Conservation (phyloP, 345 rosid species). For the Sonneratia alba region DNA sequence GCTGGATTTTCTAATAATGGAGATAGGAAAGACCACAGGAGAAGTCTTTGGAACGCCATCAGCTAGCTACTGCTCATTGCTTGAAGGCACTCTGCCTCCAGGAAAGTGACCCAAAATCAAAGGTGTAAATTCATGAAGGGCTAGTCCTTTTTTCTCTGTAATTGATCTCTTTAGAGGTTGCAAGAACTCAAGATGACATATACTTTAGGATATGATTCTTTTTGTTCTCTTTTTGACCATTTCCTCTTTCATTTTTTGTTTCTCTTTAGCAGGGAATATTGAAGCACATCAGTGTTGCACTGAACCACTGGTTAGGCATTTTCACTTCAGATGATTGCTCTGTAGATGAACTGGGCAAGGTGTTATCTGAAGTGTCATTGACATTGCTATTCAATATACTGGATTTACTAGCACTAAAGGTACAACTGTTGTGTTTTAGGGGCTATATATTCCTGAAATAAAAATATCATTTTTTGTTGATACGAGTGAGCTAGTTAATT, state of each 20-base stretch:
- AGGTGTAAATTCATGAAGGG: conserved; percentile 44
- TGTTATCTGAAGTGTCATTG: conserved; percentile 33
- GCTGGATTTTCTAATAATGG: neutral
- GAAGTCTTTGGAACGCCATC: conserved; percentile 21
- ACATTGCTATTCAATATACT: conserved; percentile 44
- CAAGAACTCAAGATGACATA: neutral
- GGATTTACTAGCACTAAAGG: conserved; percentile 78
- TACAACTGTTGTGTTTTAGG: conserved; percentile 11
- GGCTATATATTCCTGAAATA: neutral
- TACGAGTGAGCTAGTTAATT: neutral
- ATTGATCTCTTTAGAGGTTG: conserved; percentile 9
- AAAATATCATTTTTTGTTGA: neutral
- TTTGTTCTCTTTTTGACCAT: conserved; percentile 9
- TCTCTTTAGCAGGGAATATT: conserved; percentile 39
- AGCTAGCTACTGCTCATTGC: conserved; percentile 58
- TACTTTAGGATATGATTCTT: neutral
- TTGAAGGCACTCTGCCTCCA: conserved; percentile 62
- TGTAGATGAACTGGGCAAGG: conserved; percentile 20
- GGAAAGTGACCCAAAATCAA: conserved; percentile 71
- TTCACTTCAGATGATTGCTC: conserved; percentile 20
- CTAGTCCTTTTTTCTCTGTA: conserved; percentile 23
- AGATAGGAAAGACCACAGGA: neutral
- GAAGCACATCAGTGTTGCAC: conserved; percentile 49
- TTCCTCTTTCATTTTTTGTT: neutral
- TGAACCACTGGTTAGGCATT: conserved; percentile 49